Evolutionary conservation across 352 stramenopile genomes (phyloP).

Genomic region (Pythium insidiosum): DNA sequence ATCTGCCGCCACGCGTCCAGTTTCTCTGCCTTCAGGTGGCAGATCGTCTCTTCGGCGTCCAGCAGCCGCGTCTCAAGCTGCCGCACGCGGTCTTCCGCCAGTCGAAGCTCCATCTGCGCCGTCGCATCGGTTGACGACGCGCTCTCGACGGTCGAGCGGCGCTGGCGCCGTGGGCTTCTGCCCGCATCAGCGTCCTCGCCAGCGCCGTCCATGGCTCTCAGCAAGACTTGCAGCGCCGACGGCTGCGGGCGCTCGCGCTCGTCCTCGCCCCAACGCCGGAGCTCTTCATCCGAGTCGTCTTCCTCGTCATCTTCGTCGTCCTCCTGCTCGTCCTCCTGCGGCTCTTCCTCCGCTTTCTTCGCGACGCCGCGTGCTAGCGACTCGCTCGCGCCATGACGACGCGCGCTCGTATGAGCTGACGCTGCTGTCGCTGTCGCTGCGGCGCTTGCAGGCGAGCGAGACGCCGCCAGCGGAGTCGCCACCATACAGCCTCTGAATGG

Average conservation of each 20-base stretch:
- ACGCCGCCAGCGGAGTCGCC: no score
- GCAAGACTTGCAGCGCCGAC: constrained; percentile 1
- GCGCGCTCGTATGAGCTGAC: constrained; percentile 20
- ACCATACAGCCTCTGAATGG: no score
- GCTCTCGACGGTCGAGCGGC: background rate
- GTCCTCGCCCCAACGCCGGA: background rate
- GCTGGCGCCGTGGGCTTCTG: constrained; percentile 5
- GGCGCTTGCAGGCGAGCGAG: no score
- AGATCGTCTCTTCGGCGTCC: constrained; percentile 64
- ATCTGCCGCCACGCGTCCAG: constrained; percentile 38
- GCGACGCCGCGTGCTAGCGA: background rate
- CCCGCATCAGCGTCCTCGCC: constrained; percentile 7
- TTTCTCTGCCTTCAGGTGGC: constrained; percentile 70
- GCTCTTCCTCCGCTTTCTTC: no score
- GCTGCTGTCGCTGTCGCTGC: background rate
- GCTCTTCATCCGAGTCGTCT: background rate
- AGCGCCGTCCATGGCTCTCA: constrained; percentile 7
- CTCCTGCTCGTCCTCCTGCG: constrained; percentile 3
- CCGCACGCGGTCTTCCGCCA: constrained; percentile 42
- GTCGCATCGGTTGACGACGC: background rate
- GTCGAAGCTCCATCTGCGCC: constrained; percentile 28
- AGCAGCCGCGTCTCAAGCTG: constrained; percentile 45
- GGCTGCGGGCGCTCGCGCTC: background rate
- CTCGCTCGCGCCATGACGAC: constrained; percentile 14
- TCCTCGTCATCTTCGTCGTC: constrained; percentile 1